Evolutionary conservation across 2,329 filamentous ascomycete genomes (phyloP), one percentile per base, ranked within the genome.

Genomic region (Diaporthe citri): DNA sequence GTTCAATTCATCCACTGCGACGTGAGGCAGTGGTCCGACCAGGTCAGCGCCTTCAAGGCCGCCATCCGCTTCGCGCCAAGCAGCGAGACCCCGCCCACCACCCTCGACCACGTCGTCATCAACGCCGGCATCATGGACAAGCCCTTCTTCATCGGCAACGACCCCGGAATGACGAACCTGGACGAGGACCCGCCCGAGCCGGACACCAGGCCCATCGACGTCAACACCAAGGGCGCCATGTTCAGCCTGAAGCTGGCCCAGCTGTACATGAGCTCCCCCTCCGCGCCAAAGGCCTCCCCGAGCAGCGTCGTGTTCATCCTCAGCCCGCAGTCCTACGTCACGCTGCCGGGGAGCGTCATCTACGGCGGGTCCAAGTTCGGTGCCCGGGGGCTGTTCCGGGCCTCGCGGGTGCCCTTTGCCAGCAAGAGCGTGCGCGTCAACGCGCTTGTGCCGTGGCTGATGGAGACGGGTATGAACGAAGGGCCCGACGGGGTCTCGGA

Each of bases 161-260:
- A 62, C 22, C 2, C 60, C 8, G 17, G 51, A 4, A 43, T 55
- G 48, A 22, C 36, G 36, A 28, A n/a, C 48, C 39, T 71, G 8
- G 39, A 71, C 67, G 67, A 71, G 9, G 67, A 71, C 48, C 67
- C 67, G 15, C 67, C 48, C 6, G 67, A 71, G 48, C 67, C 67
- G 25, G 67, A 71, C 55, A 31, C 67, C 6, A 28, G 34, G 31
- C 67, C 67, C 34, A 71, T 71, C 39, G 67, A 71, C 34, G 48
- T 71, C 34, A 71, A 71, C 39, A 71, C 67, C 31, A 55, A 57
- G 48, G 67, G 67, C 55, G 67, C 67, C 48, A 71, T 71, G 67
- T 71, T 71, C 31, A 71, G 67, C 67, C 67, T 57, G 3, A 71
- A 71, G 67, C 39, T 71, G 39, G 67, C 67, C 20, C 67, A 71